These are phyloP conservation scores for Favolaschia claudopus DNA, from an alignment of 768 basidiomycete genomes.

Conservation along the genomic window DNA sequence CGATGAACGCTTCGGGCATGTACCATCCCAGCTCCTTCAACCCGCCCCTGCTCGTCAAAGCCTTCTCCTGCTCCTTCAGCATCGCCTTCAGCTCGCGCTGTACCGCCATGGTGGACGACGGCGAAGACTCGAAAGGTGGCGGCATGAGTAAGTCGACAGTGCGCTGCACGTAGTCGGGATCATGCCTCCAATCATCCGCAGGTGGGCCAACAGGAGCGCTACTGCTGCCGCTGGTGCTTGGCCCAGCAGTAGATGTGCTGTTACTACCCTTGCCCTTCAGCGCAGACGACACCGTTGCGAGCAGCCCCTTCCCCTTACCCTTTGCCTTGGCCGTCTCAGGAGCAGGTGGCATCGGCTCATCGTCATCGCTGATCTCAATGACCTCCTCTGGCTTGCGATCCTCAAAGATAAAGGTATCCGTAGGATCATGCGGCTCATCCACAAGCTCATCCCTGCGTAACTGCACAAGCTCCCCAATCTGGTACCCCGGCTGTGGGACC, in stretches of 20 bases:
- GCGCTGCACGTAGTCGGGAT: conserved; percentile 54
- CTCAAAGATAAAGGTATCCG: conserved; percentile 56
- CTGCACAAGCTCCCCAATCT: conserved; percentile 56
- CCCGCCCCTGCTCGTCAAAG: conserved; percentile 38
- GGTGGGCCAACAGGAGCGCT: conserved; percentile 28
- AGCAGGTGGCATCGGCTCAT: conserved; percentile 31
- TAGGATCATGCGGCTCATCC: conserved; percentile 56
- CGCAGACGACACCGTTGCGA: conserved; percentile 6
- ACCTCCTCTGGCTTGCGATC: conserved; percentile 23
- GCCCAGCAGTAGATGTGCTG: not conserved
- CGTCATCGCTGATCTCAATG: conserved; percentile 31
- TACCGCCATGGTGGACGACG: conserved; percentile 62
- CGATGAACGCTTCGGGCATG: conserved; percentile 69
- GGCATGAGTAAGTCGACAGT: conserved; percentile 59
- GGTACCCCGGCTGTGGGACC: conserved; percentile 66
- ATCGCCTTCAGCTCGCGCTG: conserved; percentile 68
- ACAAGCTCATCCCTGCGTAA: conserved; percentile 47
- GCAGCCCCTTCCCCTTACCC: conserved; percentile 25
- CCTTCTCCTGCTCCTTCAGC: conserved; percentile 63
- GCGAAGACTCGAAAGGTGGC: conserved; percentile 64
- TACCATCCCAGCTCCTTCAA: conserved; percentile 74
- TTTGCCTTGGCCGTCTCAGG: conserved; percentile 17
- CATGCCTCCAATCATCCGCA: conserved; percentile 61
- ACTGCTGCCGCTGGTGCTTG: conserved; percentile 9
- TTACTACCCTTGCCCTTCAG: conserved; percentile 19